These are phyloP conservation scores for Podospora conica DNA, from an alignment of 495 filamentous ascomycete genomes.

Conservation along the genomic window DNA sequence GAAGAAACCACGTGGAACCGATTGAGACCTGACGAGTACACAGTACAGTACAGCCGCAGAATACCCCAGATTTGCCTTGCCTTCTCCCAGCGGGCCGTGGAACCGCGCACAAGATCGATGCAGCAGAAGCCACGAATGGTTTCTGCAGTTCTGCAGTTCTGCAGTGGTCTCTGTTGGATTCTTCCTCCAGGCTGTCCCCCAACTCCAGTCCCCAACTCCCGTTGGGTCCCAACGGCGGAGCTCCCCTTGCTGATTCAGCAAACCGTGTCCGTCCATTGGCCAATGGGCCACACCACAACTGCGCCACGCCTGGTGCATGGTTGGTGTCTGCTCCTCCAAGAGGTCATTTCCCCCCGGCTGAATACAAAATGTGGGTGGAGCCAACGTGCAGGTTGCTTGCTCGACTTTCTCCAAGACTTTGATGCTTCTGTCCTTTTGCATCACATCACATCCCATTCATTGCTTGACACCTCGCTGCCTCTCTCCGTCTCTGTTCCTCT, in stretches of 20 bases:
- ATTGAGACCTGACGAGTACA: no score
- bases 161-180: neutral
- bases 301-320: no score
- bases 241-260: neutral
- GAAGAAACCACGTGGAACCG: neutral
- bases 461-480: neutral
- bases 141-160: neutral
- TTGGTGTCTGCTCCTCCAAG: neutral
- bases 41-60: neutral
- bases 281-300: neutral
- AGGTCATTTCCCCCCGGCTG: neutral
- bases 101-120: neutral
- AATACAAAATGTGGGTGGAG: neutral
- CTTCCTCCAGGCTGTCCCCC: no score
- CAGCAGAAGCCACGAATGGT: neutral
- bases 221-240: neutral
- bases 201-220: neutral
- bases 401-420: neutral
- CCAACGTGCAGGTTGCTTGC: neutral
- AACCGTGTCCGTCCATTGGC: neutral
- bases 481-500: neutral
- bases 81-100: neutral
- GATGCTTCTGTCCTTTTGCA: neutral
- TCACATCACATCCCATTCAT: neutral
- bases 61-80: neutral